Base-by-base conservation (phyloP, 1,284 basidiomycete species). In the Heliocybe sulcata region DNA sequence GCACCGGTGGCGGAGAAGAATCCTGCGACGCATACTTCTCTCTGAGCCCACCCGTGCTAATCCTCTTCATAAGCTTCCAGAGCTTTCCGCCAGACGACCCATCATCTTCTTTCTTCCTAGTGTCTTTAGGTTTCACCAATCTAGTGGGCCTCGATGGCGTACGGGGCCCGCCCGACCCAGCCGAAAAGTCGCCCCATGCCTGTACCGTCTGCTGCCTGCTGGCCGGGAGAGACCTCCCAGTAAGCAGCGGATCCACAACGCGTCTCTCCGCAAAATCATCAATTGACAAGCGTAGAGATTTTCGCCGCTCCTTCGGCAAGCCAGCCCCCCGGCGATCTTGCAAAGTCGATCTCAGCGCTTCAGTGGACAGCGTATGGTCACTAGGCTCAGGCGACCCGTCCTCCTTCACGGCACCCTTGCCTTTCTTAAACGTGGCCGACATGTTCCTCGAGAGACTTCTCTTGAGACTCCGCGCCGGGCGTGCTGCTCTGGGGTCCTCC, bases 21-120 rank as follows among this genome's bases (percentile, higher is more conserved):
- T 63, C 51, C 50, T 47, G 14, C 55, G 27, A 54, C 56, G 51
- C 50, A 60, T 77, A 83, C 61, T 76, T 80, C 19, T 87, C 85
- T 56, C 81, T 75, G 45, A 87, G 67, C 2, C 75, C 82, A 12
- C 82, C 81, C 0, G 80, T 77, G 59, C 84, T 87, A 55, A 88
- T 79, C 26, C 83, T 75, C 65, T 85, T 87, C 73, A 89, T 75
- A 48, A 89, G 64, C 64, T 75, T 83, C 84, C 83, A 87, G 2
- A 86, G 67, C 60, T 73, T 78, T 48, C 69, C 72, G 14, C 77
- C 73, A 2, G 67, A 57, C 19, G 67, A 64, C 10, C 70, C 64
- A 4, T 71, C 72, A 14, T 65, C 56, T 27, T 65, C 64, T 14
- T 64, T 62, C 55, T 60, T 60, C 57, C 63, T 63, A 55, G 51